Evolutionary conservation across 1,284 basidiomycete species (phyloP), one percentile per base, ranked within the genome.

Genomic region (Malassezia furfur): DNA sequence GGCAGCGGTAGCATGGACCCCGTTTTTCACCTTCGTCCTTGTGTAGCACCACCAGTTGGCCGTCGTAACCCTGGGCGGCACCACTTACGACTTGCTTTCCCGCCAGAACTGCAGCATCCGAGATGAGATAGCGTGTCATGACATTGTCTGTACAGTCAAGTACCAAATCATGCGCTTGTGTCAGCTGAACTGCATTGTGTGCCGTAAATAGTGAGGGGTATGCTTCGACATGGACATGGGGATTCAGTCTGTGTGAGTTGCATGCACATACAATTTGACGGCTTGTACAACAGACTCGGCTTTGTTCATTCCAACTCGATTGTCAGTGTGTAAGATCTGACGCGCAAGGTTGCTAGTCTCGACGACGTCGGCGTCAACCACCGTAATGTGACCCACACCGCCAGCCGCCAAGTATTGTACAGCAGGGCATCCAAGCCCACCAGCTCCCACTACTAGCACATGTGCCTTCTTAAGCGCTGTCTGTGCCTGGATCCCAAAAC

Each of bases 101-200:
- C 2, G 89, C 80, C 0, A 78, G 77, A 39, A 88, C 87, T n/a
- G 86, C 83, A 0, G 84, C 82, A 73, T 96, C 93, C n/a, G 88
- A 91, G 54, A 98, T 80, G 7, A 98, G 82, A 76, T 98, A 98
- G 3, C 94, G 85, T 0, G 89, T 91, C 3, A 85, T 82, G 2
- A 86, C 84, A 61, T 94, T 93, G 76, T 98, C 93, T 2, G 90
- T 96, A 78, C 93, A 96, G 77, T 98, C 94, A 14, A 98, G 79
- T 45, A 96, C 81, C 39, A 96, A 76, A 70, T 88, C 84, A 34
- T 73, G 64, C 1, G 52, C 54, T 1, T 45, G 32, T 39, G 67
- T 57, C 21, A 67, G 40, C 22, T 44, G 28, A 2, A 61, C 55
- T 1, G 70, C 70, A 50, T 74, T 74, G 19, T 46, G 30, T 0